phyloP scores from a whole-genome alignment of 2,329 filamentous ascomycete genomes.

The Phoma sp. region DNA sequence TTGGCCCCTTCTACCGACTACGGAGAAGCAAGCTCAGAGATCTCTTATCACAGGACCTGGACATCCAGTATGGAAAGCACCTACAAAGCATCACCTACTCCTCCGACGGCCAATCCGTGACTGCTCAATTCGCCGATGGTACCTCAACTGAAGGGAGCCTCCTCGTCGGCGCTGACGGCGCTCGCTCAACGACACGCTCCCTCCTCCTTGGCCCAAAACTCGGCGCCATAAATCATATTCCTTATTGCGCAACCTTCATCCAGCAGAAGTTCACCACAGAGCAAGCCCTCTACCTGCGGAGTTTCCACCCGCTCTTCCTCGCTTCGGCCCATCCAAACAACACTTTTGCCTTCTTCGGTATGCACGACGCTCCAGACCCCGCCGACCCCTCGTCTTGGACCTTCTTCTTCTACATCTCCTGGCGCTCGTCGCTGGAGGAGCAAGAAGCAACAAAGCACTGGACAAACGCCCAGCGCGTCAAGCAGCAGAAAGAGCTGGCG shows the following conservation, averaged over 20 bases:
- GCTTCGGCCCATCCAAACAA: constrained; percentile 53
- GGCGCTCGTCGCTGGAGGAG: constrained; percentile 49
- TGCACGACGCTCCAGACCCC: constrained; percentile 50
- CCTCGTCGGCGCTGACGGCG: constrained; percentile 49
- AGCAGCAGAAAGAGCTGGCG: constrained; percentile 50
- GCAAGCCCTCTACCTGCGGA: constrained; percentile 53
- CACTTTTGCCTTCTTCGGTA: constrained; percentile 55
- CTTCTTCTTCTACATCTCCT: constrained; percentile 59
- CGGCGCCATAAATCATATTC: constrained; percentile 47
- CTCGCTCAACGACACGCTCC: constrained; percentile 39
- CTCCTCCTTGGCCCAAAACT: constrained; percentile 36
- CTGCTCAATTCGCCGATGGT: constrained; percentile 46
- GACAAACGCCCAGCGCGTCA: constrained; percentile 46
- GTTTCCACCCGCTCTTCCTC: constrained; percentile 55
- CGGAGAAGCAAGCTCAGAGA: constrained; percentile 43
- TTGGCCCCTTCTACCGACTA: constrained; percentile 46
- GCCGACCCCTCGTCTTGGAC: constrained; percentile 52
- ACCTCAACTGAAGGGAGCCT: constrained; percentile 37
- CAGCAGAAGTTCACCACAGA: constrained; percentile 52
- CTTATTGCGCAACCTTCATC: constrained; percentile 55
- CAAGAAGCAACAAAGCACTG: constrained; percentile 49
- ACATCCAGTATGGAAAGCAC: constrained; percentile 49
- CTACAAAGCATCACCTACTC: constrained; percentile 46
- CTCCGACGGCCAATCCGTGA: constrained; percentile 39
- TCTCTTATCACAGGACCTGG: constrained; percentile 37